phyloP scores from a whole-genome alignment of 2,329 filamentous ascomycete genomes.

The Calonectria pteridis region DNA sequence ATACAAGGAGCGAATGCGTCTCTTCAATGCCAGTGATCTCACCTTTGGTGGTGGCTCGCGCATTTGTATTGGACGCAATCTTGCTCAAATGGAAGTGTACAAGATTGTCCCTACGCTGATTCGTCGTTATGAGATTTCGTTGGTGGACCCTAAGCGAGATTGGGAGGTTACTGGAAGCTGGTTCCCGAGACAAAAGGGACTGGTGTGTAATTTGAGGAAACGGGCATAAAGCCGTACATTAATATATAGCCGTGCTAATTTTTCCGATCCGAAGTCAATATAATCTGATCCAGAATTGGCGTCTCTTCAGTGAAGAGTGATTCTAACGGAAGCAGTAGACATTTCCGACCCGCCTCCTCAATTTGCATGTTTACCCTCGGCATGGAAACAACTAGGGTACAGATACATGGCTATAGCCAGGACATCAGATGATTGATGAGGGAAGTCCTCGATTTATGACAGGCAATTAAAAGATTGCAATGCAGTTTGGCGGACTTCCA shows the following conservation, averaged over 20 bases:
- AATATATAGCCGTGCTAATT: neutral
- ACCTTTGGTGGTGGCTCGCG: slow-evolving; percentile 51
- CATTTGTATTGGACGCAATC: slow-evolving; percentile 50
- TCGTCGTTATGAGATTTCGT: slow-evolving; percentile 53
- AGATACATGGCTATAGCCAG: too few relatives aligned
- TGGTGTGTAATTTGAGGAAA: slow-evolving; percentile 24
- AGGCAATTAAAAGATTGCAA: too few relatives aligned
- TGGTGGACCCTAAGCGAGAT: slow-evolving; percentile 39
- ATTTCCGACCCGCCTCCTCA: too few relatives aligned
- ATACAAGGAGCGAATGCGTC: slow-evolving; percentile 48
- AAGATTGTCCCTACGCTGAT: slow-evolving; percentile 59
- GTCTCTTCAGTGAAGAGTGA: too few relatives aligned
- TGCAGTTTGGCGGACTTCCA: too few relatives aligned
- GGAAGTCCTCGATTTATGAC: too few relatives aligned
- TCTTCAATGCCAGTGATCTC: slow-evolving; percentile 52
- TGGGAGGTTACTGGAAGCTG: slow-evolving; percentile 25
- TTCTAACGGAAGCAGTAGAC: too few relatives aligned
- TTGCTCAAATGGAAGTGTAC: slow-evolving; percentile 51
- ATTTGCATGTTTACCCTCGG: too few relatives aligned
- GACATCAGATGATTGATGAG: too few relatives aligned
- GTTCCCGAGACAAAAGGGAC: slow-evolving; percentile 21
- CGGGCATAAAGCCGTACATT: neutral
- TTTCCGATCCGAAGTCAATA: neutral
- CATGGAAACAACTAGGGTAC: too few relatives aligned
- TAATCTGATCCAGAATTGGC: too few relatives aligned